Evolutionary conservation across 139 green algal genomes (phyloP), one percentile per base, ranked within the genome.

Genomic region (Chlorella vulgaris): DNA sequence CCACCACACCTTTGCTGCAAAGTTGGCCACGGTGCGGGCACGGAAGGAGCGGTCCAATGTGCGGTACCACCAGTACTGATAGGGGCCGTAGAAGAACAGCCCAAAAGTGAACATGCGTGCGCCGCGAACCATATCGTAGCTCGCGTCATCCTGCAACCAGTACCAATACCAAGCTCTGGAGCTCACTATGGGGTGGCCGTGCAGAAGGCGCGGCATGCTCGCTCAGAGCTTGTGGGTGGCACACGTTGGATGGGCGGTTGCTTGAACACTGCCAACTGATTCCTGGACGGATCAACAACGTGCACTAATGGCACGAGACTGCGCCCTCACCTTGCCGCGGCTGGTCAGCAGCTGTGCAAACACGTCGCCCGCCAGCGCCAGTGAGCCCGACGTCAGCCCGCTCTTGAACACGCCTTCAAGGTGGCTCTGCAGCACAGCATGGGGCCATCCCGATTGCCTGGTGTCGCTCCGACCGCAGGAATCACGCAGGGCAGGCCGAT

Each of bases 101-200:
- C 93, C 93, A 87, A 93, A 97, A 39, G 75, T 87, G 74, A 88
- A 85, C 92, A 97, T 97, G 63, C 93, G 90, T 31, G 86, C 83
- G 1, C 86, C 90, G 21, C 93, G 84, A 4, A 71, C 7, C 0
- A 81, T 66, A 60, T 94, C 89, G 33, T 90, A 93, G 70, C 28
- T 31, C 26, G 47, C 58, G 8, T 7, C 58, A 28, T 33, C 7
- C 31, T 19, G 28, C 29, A n/a, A 8, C n/a, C 65, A 71, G 2
- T 2, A 26, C 8, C 1, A 50, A 13, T 43, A n/a, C 24, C 35
- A n/a, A 15, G n/a, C 3, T 33, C 8, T 1, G 22, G 13, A 43
- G 29, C 3, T 3, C 7, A 40, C 21, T 69, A 15, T 43, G n/a
- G 15, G 15, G 19, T 3, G 36, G 28, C 8, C 26, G n/a, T 35